Base-by-base conservation (phyloP, 148 eudicot genomes). In the Silene latifolia region DNA sequence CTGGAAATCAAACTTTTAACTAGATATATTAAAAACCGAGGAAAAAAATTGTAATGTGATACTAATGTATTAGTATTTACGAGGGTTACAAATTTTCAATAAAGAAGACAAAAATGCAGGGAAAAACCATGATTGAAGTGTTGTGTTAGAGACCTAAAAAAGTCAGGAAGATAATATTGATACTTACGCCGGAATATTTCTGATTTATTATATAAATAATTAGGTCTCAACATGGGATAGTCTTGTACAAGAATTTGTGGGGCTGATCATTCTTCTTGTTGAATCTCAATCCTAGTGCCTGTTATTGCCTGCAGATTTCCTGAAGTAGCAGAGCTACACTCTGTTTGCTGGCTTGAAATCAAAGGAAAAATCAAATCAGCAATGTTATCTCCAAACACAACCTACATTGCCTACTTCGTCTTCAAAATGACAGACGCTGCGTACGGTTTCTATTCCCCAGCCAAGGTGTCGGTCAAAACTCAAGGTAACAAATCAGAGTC, bases 311-410 rank as follows among this genome's bases (percentile, higher is more conserved):
- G 27, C 76, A 90, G 95, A 81, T 88, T 88, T 75, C 48, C 78
- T 0, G 89, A 90, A 78, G 90, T 87, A 21, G 86, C 81, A 2
- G 86, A 88, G 80, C 88, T 90, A 46, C 11, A 79, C 6, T n/a
- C 63, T 18, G 89, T 84, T 1, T 82, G 86, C 61, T 82, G 90
- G 90, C 80, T 88, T 78, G 90, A 88, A 56, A 86, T 90, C 61
- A 67, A 63, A 13, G 90, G 86, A 13, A 84, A 76, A 64, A 78
- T 87, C 4, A 72, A 62, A 24, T 67, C 85, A 6, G 74, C 82
- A 32, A 8, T 81, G 70, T 59, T 90, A 25, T 88, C 95, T 4
- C 80, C 78, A 2, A 65, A 81, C 75, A 87, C 90, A 24, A 74
- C 53, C 42, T 90, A 90, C 63, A 85, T 78, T 2, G 88, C 83